Base-by-base conservation (phyloP, 1,139 yeast genomes). In the Hanseniaspora gamundiae region DNA sequence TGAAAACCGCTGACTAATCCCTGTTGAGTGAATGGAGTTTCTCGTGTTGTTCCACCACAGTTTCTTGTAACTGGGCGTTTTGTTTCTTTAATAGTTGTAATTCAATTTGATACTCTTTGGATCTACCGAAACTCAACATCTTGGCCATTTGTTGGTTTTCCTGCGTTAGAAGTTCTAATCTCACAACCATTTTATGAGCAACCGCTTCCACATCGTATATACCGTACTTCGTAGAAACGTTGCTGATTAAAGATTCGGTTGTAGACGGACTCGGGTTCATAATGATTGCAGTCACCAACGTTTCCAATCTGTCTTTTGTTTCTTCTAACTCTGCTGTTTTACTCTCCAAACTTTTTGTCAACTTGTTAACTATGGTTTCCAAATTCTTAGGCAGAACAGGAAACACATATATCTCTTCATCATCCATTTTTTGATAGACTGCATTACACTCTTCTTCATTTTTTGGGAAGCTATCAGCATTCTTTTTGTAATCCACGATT, bases 101-200 rank as follows among this genome's bases (percentile, higher is more conserved):
- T 59, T 82, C 87, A 38, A 83, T 74, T 49, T 80, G 74, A 51
- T 79, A 67, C 53, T 83, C 84, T 53, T 80, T 80, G 41, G 81
- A 72, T 54, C 77, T 77, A 16, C 94, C 85, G 57, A 71, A 78
- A 49, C 87, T 77, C 13, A 83, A 60, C 78, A 83, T 75, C 52
- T 75, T 74, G 49, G 82, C 71, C 59, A 86, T 70, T 47, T 71
- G 74, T 46, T 77, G 80, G 57, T 87, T 87, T 58, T 87, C 95
- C 40, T 70, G 70, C 21, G 77, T 76, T 49, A 86, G 65, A 47
- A 71, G 64, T 47, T 75, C 74, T 49, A 87, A 57, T 50, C 85
- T 78, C 42, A 73, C 70, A 42, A 85, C 68, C 45, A 84, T 74
- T 52, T 82, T 80, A 57, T 86, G 94, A 8, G 91, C 78, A 42